Evolutionary conservation across 495 filamentous ascomycete genomes (phyloP), one percentile per base, ranked within the genome.

Genomic region (Penicillium subrubescens): DNA sequence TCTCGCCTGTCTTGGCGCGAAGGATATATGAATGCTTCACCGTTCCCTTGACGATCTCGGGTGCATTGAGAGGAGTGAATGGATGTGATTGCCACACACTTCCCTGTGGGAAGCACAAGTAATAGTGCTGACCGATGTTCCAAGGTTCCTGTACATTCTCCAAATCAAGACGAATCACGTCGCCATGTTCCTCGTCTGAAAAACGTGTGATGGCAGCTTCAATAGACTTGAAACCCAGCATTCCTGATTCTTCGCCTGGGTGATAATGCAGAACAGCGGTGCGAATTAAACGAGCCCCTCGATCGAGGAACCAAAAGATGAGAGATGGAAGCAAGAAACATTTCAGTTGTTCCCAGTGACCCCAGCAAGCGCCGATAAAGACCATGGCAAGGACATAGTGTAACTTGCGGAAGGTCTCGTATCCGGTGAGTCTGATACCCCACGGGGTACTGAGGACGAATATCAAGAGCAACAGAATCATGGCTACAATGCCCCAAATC

Each of bases 61-160:
- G 88, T 1, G 83, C 64, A 35, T 77, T 84, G 29, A 82, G 72
- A 0, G 87, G 84, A 0, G 89, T 91, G 67, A 90, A 89, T 0
- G 89, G 88, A 67, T 91, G 89, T 0, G 84, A 83, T 74, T 91
- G 86, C 84, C 87, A 90, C 59, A 89, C 75, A 58, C 81, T 87
- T 3, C 83, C 73, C 25, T 82, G 78, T 0, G 85, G 74, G 61
- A 91, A 90, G 66, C 81, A 84, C 31, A 90, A 73, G 62, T 85
- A 89, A 71, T 87, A 91, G 62, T 90, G 89, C 70, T 91, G 84
- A 10, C 88, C 88, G 27, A 87, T 71, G 23, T 75, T 74, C 87
- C 88, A 90, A 0, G 83, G 63, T 17, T 78, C 76, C 59, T 88
- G 86, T 12, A 73, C 76, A 44, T 88, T 83, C 0, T 77, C 69